Evolutionary conservation across 768 basidiomycete species (phyloP), one percentile per base, ranked within the genome.

Genomic region (Russula emetica): DNA sequence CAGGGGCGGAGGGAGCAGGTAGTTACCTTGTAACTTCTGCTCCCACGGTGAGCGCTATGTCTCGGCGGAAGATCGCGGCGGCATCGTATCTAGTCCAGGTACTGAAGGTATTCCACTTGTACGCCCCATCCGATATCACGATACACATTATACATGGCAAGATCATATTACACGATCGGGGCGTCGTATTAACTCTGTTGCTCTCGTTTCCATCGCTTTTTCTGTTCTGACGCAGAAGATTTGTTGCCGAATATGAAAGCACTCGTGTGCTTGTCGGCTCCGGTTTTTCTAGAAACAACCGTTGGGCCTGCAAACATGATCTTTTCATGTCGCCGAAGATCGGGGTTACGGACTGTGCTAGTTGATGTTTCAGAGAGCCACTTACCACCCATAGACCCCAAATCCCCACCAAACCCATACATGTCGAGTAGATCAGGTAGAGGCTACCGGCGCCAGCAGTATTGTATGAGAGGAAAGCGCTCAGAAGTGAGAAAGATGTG

Each of bases 211-310:
- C 73, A 74, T 32, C 61, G 66, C 57, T 75, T 76, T 67, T 76
- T 76, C 70, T 73, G 71, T 22, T 67, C 66, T 7, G 75, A 76
- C 22, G 75, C 74, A 62, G 74, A 72, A 13, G 72, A 66, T 68
- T 81, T 87, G 77, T 91, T 93, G 2, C 87, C 83, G 71, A 93
- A 93, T 24, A 92, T 76, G 73, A 92, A 92, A 5, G 85, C 71
- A 18, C 89, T 91, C 5, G 90, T 93, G 66, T 83, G 83, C 70
- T 92, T 92, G 75, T 92, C 89, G 22, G 89, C 86, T 20, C 90
- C 91, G 6, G 90, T 92, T 68, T 83, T 87, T 71, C 82, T 83
- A 36, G 89, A 90, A 53, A 82, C 72, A 44, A 76, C 71, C 28
- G 79, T 77, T 14, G 86, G 78, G 28, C 80, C 79, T 45, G 82